These are phyloP conservation scores for Russula compacta DNA, from an alignment of 768 basidiomycete genomes.

Conservation along the genomic window DNA sequence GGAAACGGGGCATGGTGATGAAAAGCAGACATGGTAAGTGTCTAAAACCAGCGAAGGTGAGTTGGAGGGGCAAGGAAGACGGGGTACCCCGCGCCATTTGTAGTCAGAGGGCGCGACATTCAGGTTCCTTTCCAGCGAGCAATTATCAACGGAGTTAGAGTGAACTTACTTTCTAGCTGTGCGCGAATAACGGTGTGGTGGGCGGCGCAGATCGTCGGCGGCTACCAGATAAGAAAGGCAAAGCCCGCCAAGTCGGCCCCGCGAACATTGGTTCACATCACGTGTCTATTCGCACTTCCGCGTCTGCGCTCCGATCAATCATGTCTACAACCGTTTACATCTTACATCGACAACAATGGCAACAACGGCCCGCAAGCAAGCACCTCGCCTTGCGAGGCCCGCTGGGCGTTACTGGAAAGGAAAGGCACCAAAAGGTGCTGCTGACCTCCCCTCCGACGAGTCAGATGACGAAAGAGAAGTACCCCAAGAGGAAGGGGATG, in stretches of 20 bases:
- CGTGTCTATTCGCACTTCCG: background rate
- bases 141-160: background rate
- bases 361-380: constrained; percentile 45
- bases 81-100: background rate
- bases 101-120: background rate
- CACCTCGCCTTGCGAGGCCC: constrained; percentile 68
- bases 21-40: background rate
- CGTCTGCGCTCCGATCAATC: background rate
- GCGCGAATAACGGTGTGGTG: background rate
- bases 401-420: constrained; percentile 87
- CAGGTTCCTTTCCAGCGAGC: background rate
- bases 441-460: constrained; percentile 49
- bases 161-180: background rate
- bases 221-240: background rate
- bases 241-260: background rate
- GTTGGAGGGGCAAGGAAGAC: background rate
- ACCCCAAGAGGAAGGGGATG: constrained; percentile 40
- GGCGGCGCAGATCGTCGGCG: background rate
- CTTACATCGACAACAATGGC: constrained; percentile 9
- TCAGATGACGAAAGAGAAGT: constrained; percentile 32
- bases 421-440: constrained; percentile 71
- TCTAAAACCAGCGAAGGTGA: background rate
- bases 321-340: too few species aligned
- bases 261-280: background rate
- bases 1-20: background rate